A percentile compares a stretch with the other conserved stretches of the same genome.
Conservation (phyloP, 257 asterid species). For the Fraxinus pennsylvanica region DNA sequence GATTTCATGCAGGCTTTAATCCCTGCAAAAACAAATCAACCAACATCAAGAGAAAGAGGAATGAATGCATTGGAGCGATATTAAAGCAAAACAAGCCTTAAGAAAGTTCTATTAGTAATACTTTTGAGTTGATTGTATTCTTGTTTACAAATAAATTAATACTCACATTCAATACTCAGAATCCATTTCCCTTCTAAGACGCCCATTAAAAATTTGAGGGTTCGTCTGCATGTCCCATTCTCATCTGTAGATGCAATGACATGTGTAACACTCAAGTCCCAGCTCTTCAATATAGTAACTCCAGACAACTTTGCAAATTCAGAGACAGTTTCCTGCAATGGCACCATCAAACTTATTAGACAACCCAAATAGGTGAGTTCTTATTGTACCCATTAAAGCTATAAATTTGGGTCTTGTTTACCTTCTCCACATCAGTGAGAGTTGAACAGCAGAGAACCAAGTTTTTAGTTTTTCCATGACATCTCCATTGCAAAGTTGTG, state of each 20-base stretch:
- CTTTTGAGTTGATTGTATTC: not conserved
- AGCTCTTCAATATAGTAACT: conserved; percentile 59
- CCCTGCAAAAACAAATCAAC: conserved; percentile 51
- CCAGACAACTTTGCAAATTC: conserved; percentile 55
- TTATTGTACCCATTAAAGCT: not conserved
- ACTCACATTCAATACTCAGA: conserved; percentile 71
- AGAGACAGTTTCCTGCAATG: conserved; percentile 57
- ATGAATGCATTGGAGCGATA: not conserved
- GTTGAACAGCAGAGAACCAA: conserved; percentile 78
- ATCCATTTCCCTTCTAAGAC: conserved; percentile 94
- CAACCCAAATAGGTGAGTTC: not conserved
- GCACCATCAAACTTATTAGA: not conserved
- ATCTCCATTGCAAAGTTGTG: conserved; percentile 44
- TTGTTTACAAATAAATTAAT: not conserved
- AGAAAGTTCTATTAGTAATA: not conserved
- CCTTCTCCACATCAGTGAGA: conserved; percentile 67
- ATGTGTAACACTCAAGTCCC: conserved; percentile 80
- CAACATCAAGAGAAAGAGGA: conserved; percentile 4
- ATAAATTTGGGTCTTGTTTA: conserved; percentile 27
- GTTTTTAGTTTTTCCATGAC: conserved; percentile 49
- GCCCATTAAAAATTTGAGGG: conserved; percentile 88
- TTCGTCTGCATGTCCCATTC: conserved; percentile 84
- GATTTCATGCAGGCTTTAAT: conserved; percentile 69
- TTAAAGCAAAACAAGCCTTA: not conserved
- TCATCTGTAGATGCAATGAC: conserved; percentile 78